Evolutionary conservation across 768 basidiomycete species (phyloP), one percentile per base, ranked within the genome.

Genomic region (Boletus bicolor): DNA sequence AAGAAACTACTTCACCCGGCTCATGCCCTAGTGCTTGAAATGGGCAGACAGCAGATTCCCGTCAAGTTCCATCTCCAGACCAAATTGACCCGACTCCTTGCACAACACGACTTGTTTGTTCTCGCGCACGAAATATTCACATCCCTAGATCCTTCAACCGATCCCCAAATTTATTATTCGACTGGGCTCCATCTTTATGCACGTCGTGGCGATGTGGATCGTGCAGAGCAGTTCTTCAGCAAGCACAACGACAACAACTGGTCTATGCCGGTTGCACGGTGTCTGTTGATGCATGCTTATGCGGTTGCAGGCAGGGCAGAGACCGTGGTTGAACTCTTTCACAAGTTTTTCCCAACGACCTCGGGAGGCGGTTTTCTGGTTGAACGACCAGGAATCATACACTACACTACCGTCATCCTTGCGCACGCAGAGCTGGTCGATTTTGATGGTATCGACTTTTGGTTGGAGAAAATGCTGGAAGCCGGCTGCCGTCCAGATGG

Each of bases 331-430:
- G 68, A 73, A 42, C 65, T 82, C 30, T 92, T 91, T 69, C 64
- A 81, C 56, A 57, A 78, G 41, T 78, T 80, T 57, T 90, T 84
- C 60, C 80, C 82, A 2, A 53, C 55, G 2, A 63, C 64, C n/a
- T 37, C 61, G 0, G 55, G 68, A 24, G 75, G 75, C 12, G 43
- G 61, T 19, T 58, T 59, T 44, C 66, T 68, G 26, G 60, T 50
- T 2, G 72, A 72, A 36, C 64, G 66, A 5, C 85, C 86, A 28
- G 70, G 68, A 32, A 61, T 79, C 15, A 49, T 71, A 42, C 84
- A 87, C 58, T 90, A 81, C 64, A 77, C 79, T 15, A 73, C 78
- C 39, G 72, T 88, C 61, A 73, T 90, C 17, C 75, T 77, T 55
- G 85, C 84, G 8, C 75, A 82, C 56, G 76, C 81, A 4, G 73